Percentiles rank a stretch among this genome's conserved stretches.
These are phyloP conservation scores for Helotiales sp. DNA, from an alignment of 2,329 filamentous ascomycete genomes.

Conservation along the genomic window DNA sequence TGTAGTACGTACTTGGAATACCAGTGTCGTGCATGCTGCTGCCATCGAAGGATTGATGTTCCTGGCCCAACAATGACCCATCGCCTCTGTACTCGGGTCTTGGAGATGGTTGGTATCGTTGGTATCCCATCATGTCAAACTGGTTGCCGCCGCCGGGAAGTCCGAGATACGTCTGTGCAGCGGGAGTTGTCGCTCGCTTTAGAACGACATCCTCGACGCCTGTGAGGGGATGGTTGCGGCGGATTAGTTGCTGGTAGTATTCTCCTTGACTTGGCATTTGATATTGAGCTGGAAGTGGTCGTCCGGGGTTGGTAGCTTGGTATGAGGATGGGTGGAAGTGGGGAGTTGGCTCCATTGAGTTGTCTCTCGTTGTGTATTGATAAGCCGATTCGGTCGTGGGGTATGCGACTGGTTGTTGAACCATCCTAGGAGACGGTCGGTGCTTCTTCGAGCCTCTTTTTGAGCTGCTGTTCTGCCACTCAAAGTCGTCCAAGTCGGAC, in stretches of 20 bases:
- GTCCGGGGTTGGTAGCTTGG: slow-evolving; percentile 56
- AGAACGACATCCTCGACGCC: slow-evolving; percentile 51
- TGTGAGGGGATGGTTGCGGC: slow-evolving; percentile 28
- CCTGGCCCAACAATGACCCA: slow-evolving; percentile 36
- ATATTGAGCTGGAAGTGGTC: slow-evolving; percentile 52
- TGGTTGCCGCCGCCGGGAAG: slow-evolving; percentile 46
- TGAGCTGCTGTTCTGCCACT: slow-evolving; percentile 47
- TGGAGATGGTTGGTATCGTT: slow-evolving; percentile 26
- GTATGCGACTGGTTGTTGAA: slow-evolving; percentile 34
- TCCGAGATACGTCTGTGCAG: slow-evolving; percentile 43
- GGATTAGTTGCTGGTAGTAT: slow-evolving; percentile 52
- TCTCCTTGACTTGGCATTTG: slow-evolving; percentile 51
- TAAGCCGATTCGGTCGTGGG: slow-evolving; percentile 41
- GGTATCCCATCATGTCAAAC: slow-evolving; percentile 38
- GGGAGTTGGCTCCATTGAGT: slow-evolving; percentile 38
- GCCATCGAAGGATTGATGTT: slow-evolving; percentile 28
- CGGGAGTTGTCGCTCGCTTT: slow-evolving; percentile 46
- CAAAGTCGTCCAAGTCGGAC: slow-evolving; percentile 54
- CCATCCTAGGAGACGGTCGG: slow-evolving; percentile 24
- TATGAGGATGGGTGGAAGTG: slow-evolving; percentile 53
- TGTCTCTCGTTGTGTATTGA: slow-evolving; percentile 38
- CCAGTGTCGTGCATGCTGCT: slow-evolving; percentile 22
- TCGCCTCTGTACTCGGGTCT: slow-evolving; percentile 38
- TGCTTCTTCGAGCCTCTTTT: slow-evolving; percentile 32
- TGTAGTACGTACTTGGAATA: slow-evolving; percentile 34